Evolutionary conservation across 305 asterid species (phyloP), one percentile per base, ranked within the genome.

Genomic region (Petunia hybrid): DNA sequence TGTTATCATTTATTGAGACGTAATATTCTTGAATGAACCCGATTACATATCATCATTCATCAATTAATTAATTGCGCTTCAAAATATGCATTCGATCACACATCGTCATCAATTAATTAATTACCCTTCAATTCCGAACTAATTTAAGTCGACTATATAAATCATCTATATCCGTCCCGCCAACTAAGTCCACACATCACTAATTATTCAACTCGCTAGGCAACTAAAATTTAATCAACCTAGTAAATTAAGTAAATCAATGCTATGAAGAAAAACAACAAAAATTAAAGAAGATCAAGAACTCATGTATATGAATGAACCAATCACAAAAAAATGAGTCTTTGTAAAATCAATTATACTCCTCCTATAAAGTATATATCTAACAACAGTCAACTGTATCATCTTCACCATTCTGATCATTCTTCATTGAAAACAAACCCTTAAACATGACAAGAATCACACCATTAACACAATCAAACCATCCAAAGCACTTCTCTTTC

Each of bases 381-480:
- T 53, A 4, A 62, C 36, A 0, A 84, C 83, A 65, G 82, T 83
- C 89, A 77, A 86, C 84, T 73, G 40, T 35, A 57, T 63, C 68
- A 2, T 80, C 82, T 2, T 41, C 43, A 13, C 13, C 83, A 42
- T 10, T 71, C 46, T 35, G 56, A 5, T 74, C 46, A 2, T 63
- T 8, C 45, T 39, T 64, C 68, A 1, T 8, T 55, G 66, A 8
- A 14, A 80, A 80, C 83, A 87, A 77, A 10, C 83, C 83, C 36
- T 60, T 79, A 35, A 85, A 38, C 40, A 90, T 39, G 55, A 71
- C 87, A 82, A 83, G 46, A 0, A 89, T 86, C 80, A 92, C 93
- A 83, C 83, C 92, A 86, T 80, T 82, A 62, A 91, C 57, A 87
- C 98, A 94, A 1, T 83, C 83, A 40, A 89, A 64, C 62, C 90